phyloP scores from a whole-genome alignment of 2,329 filamentous ascomycete species.

The Talaromyces pinophilus region DNA sequence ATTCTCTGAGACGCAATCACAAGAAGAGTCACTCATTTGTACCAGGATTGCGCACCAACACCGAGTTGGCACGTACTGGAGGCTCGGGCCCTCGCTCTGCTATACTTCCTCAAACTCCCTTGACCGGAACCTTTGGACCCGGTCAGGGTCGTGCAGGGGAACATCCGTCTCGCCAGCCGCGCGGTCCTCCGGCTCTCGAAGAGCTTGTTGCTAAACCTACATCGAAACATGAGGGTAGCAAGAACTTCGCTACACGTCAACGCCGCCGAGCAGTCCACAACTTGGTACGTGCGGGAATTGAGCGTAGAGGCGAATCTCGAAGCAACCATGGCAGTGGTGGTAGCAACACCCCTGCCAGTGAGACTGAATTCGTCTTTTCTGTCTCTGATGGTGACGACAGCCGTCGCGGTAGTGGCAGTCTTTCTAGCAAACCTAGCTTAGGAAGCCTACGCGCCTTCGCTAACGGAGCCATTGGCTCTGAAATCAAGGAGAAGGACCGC shows the following conservation, averaged over 20 bases:
- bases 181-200: conserved; percentile 86
- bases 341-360: conserved; percentile 86
- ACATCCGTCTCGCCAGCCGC: conserved; percentile 89
- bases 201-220: conserved; percentile 89
- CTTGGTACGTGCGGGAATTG: conserved; percentile 83
- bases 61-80: conserved; percentile 50
- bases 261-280: conserved; percentile 90
- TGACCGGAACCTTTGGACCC: conserved; percentile 85
- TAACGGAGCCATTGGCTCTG: conserved; percentile 83
- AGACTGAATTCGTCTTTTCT: conserved; percentile 69
- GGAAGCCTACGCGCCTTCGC: conserved; percentile 75
- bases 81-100: conserved; percentile 74
- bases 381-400: conserved; percentile 72
- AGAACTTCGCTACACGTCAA: conserved; percentile 94
- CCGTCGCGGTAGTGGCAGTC: conserved; percentile 73
- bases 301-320: conserved; percentile 72
- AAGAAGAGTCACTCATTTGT: conserved; percentile 82
- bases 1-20: conserved; percentile 89
- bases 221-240: conserved; percentile 87
- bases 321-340: conserved; percentile 66
- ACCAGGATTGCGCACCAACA: conserved; percentile 57
- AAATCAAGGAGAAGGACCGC: conserved; percentile 71
- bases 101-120: conserved; percentile 75
- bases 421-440: conserved; percentile 72
- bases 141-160: conserved; percentile 92